Base-by-base conservation (phyloP, 768 basidiomycete species). In the Rhodosporidiobolus odoratus region DNA sequence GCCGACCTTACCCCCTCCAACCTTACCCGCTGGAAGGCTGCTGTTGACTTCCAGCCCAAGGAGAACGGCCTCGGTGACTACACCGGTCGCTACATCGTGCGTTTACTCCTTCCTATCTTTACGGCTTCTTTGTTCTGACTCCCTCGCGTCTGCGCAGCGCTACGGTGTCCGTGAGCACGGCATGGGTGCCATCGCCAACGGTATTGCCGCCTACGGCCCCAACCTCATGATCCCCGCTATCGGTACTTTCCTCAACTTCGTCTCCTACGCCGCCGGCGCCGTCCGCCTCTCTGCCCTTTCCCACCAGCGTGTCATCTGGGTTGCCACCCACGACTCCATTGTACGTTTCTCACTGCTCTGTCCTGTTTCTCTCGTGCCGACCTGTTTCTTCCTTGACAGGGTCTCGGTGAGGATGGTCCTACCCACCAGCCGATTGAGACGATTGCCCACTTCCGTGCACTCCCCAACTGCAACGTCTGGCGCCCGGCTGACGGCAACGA, bases 151-250 rank as follows among this genome's bases (percentile, higher is more conserved):
- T 30, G 9, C 30, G 40, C 47, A 71, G 69, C 89, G 93, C 65
- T 97, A 89, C 82, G 94, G 94, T 85, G 92, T 97, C 66, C 90
- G 94, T 81, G 94, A 97, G 80, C 94, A 97, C 81, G 94, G 84
- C 75, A 97, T 96, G 93, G 90, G 89, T 76, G 94, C 93, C 64
- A 92, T 97, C 77, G 91, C 88, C 75, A 96, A 96, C 80, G 93
- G 93, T 79, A 69, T 75, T 57, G 72, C 83, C 71, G 93, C 92
- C 4, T 97, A 96, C 80, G 93, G 93, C 69, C 91, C 86, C 27
- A 69, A 71, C 69, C 69, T 76, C 76, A 87, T 94, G 77, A 85
- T 95, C 71, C 93, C 93, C 53, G 93, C 91, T 79, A 85, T 71
- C 72, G 91, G 89, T 66, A 97, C 94, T 41, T 96, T 96, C 88